Conservation (phyloP, 2,329 filamentous ascomycete species). For the Fusarium sororula region DNA sequence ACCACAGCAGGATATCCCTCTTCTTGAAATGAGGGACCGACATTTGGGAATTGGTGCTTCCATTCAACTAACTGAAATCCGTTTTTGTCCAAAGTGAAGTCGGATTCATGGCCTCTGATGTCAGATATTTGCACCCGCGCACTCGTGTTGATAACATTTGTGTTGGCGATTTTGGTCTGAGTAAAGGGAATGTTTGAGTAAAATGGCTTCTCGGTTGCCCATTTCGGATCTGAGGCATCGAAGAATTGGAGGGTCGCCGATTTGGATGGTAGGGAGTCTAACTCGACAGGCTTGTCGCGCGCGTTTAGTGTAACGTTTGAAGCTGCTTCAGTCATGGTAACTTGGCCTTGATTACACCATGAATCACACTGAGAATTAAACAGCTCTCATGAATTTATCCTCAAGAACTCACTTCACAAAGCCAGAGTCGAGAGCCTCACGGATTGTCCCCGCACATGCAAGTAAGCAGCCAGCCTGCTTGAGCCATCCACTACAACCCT, state of each 20-base stretch:
- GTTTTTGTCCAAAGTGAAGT: background rate
- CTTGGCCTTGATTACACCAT: background rate
- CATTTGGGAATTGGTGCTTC: background rate
- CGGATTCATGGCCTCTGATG: background rate
- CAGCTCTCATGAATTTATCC: background rate
- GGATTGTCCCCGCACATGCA: background rate
- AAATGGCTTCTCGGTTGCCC: background rate
- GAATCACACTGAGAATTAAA: background rate
- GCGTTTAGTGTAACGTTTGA: background rate
- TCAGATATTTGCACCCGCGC: background rate
- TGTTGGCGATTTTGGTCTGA: fast-evolving
- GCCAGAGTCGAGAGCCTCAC: background rate
- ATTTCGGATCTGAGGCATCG: background rate
- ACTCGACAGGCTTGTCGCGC: fast-evolving
- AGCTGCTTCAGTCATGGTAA: background rate
- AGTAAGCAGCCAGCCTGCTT: background rate
- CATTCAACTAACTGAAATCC: background rate
- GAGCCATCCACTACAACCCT: background rate
- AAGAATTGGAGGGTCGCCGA: background rate
- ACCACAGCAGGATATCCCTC: background rate
- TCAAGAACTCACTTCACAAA: background rate
- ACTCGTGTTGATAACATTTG: background rate
- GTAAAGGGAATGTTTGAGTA: background rate
- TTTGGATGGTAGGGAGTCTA: background rate
- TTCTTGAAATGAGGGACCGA: background rate